Percentiles rank a stretch among this genome's conserved stretches.
Conservation (phyloP, 1,284 basidiomycete genomes). For the Paramarasmius palmivorus region DNA sequence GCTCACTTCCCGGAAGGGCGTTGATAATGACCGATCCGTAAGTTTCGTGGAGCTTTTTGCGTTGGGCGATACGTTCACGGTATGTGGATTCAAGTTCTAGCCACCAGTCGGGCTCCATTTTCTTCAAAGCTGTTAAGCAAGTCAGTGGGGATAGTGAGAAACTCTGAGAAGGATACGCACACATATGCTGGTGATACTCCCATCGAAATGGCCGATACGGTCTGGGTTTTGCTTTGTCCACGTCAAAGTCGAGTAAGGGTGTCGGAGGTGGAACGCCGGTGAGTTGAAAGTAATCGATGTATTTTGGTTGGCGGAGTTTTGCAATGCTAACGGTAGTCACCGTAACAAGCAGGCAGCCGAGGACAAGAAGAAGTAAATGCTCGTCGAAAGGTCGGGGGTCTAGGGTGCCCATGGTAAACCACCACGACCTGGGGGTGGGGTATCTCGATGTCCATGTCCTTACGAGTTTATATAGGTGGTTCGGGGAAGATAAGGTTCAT, state of each 20-base stretch:
- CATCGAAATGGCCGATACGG: neutral
- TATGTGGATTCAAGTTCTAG: constrained; percentile 54
- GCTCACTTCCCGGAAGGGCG: constrained; percentile 39
- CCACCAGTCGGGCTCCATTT: constrained; percentile 53
- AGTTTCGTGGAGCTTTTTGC: constrained; percentile 35
- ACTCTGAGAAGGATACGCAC: constrained; percentile 9
- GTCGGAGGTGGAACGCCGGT: neutral
- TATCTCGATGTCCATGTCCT: no score
- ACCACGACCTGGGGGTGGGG: no score
- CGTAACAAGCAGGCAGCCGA: neutral
- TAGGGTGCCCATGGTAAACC: no score
- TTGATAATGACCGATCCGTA: constrained; percentile 40
- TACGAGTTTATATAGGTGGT: no score
- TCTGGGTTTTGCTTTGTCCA: neutral
- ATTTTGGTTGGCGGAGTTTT: neutral
- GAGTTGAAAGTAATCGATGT: constrained; percentile 1
- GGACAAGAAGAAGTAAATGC: neutral
- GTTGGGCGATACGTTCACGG: constrained; percentile 39
- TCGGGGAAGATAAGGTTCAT: no score
- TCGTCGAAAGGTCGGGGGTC: neutral
- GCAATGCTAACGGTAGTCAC: neutral
- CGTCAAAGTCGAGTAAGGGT: constrained; percentile 1
- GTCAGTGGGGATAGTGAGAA: neutral
- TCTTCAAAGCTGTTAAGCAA: constrained; percentile 38
- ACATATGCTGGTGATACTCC: constrained; percentile 12